These are phyloP conservation scores for Colletotrichum euphorbiae DNA, from an alignment of 2,329 filamentous ascomycete genomes.

Conservation along the genomic window DNA sequence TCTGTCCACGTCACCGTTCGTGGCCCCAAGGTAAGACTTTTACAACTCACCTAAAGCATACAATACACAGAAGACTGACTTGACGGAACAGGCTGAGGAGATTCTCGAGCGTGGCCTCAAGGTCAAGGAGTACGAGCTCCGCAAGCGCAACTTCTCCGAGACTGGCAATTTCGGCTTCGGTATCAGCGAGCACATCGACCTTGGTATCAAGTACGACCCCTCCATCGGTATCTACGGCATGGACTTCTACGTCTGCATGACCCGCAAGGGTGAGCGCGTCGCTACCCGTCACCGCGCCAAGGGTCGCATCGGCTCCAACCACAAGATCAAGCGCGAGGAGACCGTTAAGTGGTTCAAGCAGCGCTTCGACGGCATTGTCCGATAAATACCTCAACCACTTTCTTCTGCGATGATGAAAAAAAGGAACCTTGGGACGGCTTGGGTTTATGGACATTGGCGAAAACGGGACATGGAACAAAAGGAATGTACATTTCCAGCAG, in stretches of 20 bases:
- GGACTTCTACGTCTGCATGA: slow-evolving; percentile 99
- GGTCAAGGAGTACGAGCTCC: slow-evolving; percentile 99
- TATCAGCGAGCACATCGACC: slow-evolving; percentile 99
- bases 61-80: background rate
- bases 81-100: slow-evolving; percentile 82
- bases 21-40: slow-evolving; percentile 75
- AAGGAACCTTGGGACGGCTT: slow-evolving; percentile 38
- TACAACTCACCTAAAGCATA: background rate
- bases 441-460: slow-evolving; percentile 49
- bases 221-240: slow-evolving; percentile 99
- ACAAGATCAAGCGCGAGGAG: slow-evolving; percentile 95
- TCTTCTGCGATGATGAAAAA: slow-evolving; percentile 27
- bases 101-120: slow-evolving; percentile 99
- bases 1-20: slow-evolving; percentile 99
- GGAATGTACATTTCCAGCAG: slow-evolving; percentile 53
- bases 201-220: slow-evolving; percentile 99
- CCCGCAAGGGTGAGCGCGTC: slow-evolving; percentile 97
- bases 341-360: slow-evolving; percentile 95
- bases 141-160: slow-evolving; percentile 99
- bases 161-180: slow-evolving; percentile 99
- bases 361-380: slow-evolving; percentile 98
- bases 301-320: slow-evolving; percentile 84
- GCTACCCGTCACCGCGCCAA: slow-evolving; percentile 93
- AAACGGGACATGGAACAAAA: slow-evolving; percentile 50
- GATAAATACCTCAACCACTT: slow-evolving; percentile 71